Evolutionary conservation across 1,139 yeast genomes (phyloP).

Genomic region (Spencermartinsiella ligniputridi): DNA sequence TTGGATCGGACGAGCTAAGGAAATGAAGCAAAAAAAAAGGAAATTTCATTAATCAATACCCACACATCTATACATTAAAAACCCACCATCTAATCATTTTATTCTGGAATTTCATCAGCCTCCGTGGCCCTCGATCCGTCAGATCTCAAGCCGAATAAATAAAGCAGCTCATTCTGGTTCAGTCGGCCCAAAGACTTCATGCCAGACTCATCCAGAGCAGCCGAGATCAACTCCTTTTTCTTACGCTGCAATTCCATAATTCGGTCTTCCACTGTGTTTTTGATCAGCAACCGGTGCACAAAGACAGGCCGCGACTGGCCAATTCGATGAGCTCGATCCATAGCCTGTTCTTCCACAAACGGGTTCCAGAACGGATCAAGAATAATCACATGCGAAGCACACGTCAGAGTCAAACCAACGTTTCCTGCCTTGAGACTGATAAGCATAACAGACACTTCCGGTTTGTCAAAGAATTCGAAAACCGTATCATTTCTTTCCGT

Average conservation of each 20-base stretch:
- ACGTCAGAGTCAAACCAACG: constrained; percentile 85
- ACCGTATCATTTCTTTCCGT: constrained; percentile 60
- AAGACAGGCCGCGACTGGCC: constrained; percentile 76
- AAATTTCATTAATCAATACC: neutral
- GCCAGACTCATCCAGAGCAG: constrained; percentile 77
- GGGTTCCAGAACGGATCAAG: constrained; percentile 98
- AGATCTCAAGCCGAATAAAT: constrained; percentile 54
- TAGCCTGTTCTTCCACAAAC: constrained; percentile 92
- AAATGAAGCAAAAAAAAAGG: neutral
- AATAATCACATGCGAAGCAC: constrained; percentile 86
- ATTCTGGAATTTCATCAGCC: neutral
- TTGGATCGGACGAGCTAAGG: constrained; percentile 5
- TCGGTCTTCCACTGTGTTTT: constrained; percentile 77
- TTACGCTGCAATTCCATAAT: constrained; percentile 69
- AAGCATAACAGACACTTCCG: constrained; percentile 51
- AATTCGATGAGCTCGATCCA: constrained; percentile 90
- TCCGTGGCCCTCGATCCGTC: neutral
- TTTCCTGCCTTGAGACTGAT: constrained; percentile 87
- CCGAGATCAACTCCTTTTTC: constrained; percentile 70
- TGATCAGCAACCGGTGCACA: constrained; percentile 65
- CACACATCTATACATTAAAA: neutral
- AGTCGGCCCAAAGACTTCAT: constrained; percentile 60
- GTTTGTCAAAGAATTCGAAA: constrained; percentile 56
- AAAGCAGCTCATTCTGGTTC: constrained; percentile 69
- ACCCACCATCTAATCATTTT: neutral